A percentile compares a stretch with the other conserved stretches of the same genome.
phyloP scores from a whole-genome alignment of 1,284 basidiomycete genomes.

The Heterobasidion irregulare region DNA sequence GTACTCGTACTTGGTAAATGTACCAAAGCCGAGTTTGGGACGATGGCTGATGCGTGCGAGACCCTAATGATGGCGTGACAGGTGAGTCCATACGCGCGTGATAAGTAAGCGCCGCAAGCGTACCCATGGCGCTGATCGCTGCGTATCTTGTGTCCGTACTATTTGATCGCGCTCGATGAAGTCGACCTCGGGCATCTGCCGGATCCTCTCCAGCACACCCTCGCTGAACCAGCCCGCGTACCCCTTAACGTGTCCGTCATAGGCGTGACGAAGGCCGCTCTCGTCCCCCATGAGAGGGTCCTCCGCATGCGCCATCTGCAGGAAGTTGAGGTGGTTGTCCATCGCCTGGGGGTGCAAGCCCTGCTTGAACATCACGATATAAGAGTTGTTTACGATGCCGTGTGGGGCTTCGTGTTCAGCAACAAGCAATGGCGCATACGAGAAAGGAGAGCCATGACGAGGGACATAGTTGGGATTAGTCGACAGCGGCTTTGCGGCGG shows the following conservation, averaged over 20 bases:
- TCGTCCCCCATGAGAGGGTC: conserved; percentile 39
- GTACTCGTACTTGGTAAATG: conserved; percentile 85
- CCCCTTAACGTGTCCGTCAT: conserved; percentile 66
- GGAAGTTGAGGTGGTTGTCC: conserved; percentile 68
- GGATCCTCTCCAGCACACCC: conserved; percentile 70
- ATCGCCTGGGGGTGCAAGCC: conserved; percentile 48
- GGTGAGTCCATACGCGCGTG: conserved; percentile 2
- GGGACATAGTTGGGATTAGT: conserved; percentile 39
- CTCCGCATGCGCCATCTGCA: conserved; percentile 47
- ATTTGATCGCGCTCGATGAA: conserved; percentile 93
- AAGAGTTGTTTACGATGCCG: conserved; percentile 77
- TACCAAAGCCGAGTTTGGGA: conserved; percentile 66
- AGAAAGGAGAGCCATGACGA: conserved; percentile 30
- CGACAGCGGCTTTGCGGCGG: conserved; percentile 54
- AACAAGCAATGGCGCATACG: conserved; percentile 45
- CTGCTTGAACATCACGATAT: conserved; percentile 85
- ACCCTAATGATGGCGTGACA: conserved; percentile 42
- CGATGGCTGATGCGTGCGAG: conserved; percentile 95
- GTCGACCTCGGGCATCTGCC: conserved; percentile 84
- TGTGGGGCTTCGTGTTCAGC: conserved; percentile 48
- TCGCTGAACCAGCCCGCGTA: conserved; percentile 84
- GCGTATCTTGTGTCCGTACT: conserved; percentile 65
- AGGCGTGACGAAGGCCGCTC: conserved; percentile 61
- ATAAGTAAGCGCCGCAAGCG: conserved; percentile 20
- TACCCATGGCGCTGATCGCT: conserved; percentile 89